phyloP scores from a whole-genome alignment of 179 eudicot genomes.

The Beta macrorhiza region DNA sequence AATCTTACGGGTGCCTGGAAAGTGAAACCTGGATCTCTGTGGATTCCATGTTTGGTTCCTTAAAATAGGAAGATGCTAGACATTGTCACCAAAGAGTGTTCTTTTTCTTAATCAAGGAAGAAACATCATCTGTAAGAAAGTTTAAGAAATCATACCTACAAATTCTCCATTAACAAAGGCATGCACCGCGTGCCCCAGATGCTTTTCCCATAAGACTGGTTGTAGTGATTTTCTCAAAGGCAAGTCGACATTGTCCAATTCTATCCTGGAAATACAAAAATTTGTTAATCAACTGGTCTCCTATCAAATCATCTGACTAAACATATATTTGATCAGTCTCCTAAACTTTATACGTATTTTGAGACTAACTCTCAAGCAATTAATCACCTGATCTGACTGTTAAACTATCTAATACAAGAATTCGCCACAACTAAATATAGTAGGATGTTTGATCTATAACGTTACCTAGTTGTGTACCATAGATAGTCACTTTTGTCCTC shows the following conservation, averaged over 20 bases:
- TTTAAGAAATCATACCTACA: constrained; percentile 45
- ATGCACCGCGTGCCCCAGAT: constrained; percentile 70
- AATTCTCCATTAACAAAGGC: constrained; percentile 76
- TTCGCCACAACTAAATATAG: no score
- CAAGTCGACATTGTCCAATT: constrained; percentile 56
- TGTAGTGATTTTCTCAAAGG: constrained; percentile 57
- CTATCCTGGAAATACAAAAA: constrained; percentile 39
- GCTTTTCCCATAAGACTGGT: constrained; percentile 60
- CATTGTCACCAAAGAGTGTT: neutral
- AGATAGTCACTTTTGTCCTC: constrained; percentile 74
- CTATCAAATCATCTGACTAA: no score
- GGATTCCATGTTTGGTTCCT: constrained; percentile 74
- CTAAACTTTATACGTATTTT: no score
- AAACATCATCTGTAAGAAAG: neutral
- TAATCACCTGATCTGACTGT: neutral
- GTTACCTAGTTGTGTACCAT: constrained; percentile 84
- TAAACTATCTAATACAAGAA: no score
- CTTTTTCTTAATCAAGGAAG: neutral
- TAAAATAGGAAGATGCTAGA: neutral
- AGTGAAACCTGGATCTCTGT: constrained; percentile 52
- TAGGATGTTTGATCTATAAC: neutral
- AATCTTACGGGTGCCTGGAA: constrained; percentile 46
- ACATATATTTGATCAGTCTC: no score
- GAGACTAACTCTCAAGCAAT: neutral
- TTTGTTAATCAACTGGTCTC: neutral